These are phyloP conservation scores for Lichtheimia ramosa DNA, from an alignment of 371 early-diverging fungal genomes.

Conservation along the genomic window DNA sequence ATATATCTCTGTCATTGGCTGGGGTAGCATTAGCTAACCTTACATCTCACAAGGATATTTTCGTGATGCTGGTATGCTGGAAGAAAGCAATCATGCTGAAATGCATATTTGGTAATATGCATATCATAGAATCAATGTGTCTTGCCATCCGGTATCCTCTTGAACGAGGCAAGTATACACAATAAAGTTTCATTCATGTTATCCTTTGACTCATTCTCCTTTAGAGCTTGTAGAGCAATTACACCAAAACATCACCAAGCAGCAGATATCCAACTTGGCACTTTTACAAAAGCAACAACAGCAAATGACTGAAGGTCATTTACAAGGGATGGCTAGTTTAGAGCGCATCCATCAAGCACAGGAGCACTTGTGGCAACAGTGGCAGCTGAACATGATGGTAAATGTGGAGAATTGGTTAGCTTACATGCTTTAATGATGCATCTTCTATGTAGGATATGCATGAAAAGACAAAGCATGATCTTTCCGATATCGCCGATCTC, in stretches of 20 bases:
- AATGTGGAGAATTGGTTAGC: too few species aligned
- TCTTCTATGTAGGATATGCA: conserved; percentile 1
- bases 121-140: conserved; percentile 10
- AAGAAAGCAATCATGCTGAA: too few species aligned
- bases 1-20: neutral
- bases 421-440: too few species aligned
- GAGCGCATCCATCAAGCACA: conserved; percentile 3
- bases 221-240: conserved; percentile 11
- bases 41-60: conserved; percentile 10
- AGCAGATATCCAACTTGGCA: conserved; percentile 5
- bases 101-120: too few species aligned
- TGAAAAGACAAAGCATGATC: conserved; percentile 1
- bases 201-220: neutral
- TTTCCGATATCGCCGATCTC: neutral
- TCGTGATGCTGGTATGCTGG: conserved; percentile 12
- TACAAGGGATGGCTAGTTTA: conserved; percentile 5
- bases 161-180: conserved; percentile 8
- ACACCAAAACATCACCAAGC: conserved; percentile 7
- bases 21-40: neutral
- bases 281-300: conserved; percentile 9
- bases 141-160: conserved; percentile 13
- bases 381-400: neutral
- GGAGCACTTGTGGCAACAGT: conserved; percentile 7
- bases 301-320: conserved; percentile 9
- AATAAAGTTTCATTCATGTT: neutral